Evolutionary conservation across 805 yeast species (phyloP), one percentile per base, ranked within the genome.

Genomic region (Huiozyma naganishii): DNA sequence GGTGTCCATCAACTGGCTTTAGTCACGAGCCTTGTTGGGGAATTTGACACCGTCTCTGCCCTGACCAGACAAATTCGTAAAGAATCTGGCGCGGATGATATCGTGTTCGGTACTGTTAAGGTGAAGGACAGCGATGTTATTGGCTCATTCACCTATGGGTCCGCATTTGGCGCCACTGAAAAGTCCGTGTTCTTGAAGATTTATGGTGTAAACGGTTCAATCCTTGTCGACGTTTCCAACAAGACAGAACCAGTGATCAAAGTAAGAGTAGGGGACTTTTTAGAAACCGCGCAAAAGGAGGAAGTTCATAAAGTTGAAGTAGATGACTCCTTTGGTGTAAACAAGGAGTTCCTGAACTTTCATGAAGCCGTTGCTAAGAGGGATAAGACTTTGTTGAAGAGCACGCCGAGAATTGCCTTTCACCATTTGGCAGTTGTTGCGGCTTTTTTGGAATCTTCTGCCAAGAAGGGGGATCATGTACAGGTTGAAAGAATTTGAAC

Each of bases 1-100:
- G 97, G 97, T 60, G 97, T 90, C 27, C 97, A 90, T 65, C 97
- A 89, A 64, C 68, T 89, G 61, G 95, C 95, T 3, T 67, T 87
- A 34, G 72, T 89, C 50, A 87, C 95, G 7, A 86, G 78, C 47
- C 78, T 87, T 13, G 69, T 90, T 43, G 97, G 97, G 42, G 69
- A 71, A 27, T 80, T 87, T 11, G 77, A 73, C 40, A 63, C 79
- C 6, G 77, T 89, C 34, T 74, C 85, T 43, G 96, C 88, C 7
- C 73, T 74, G 51, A 81, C 96, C 10, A 77, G 70, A 48, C 96
- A 88, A 66, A 72, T 85, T 40, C 76, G 88, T 58, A 69, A 79
- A 55, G 75, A 73, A 53, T 79, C 90, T 46, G 97, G 97, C 32
- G 73, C 81, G 43, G 89, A 81, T 49, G 97, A 90, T 64, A 72